These are phyloP conservation scores for Sordariomycetes sp. DNA, from an alignment of 2,329 filamentous ascomycete genomes.

Conservation along the genomic window DNA sequence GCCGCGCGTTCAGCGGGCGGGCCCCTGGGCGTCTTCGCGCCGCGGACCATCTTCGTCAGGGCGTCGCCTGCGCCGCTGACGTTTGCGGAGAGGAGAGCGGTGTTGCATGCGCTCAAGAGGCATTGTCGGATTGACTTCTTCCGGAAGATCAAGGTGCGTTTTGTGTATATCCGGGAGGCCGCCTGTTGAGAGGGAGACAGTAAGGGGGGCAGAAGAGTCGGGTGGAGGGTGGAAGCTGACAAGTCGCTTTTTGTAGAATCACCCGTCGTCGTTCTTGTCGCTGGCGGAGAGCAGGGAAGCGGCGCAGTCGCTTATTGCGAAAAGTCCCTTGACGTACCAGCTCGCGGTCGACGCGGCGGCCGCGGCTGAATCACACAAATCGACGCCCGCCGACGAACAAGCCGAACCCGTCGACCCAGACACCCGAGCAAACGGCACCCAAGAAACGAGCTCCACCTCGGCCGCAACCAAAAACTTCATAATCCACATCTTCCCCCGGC, in stretches of 20 bases:
- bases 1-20: background rate
- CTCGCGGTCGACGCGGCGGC: conserved; percentile 13
- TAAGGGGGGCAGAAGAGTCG: too few relatives aligned
- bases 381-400: conserved; percentile 12
- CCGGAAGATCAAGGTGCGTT: conserved; percentile 27
- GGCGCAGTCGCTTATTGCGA: conserved; percentile 22
- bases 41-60: conserved; percentile 17
- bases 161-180: background rate
- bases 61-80: conserved; percentile 36
- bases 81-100: conserved; percentile 40
- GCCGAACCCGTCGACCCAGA: conserved; percentile 14
- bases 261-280: conserved; percentile 34
- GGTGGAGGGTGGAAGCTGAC: too few relatives aligned
- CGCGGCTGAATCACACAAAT: background rate
- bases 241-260: conserved; percentile 19
- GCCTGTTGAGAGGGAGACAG: background rate
- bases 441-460: background rate
- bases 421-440: background rate
- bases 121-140: conserved; percentile 38
- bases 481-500: conserved; percentile 24
- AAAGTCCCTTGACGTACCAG: conserved; percentile 33
- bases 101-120: conserved; percentile 36
- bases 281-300: conserved; percentile 26
- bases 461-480: conserved; percentile 18
- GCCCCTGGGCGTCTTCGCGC: background rate